Percentiles rank a stretch among this genome's conserved stretches.
These are phyloP conservation scores for Elsinoe batatas DNA, from an alignment of 2,329 filamentous ascomycete species.

Conservation along the genomic window DNA sequence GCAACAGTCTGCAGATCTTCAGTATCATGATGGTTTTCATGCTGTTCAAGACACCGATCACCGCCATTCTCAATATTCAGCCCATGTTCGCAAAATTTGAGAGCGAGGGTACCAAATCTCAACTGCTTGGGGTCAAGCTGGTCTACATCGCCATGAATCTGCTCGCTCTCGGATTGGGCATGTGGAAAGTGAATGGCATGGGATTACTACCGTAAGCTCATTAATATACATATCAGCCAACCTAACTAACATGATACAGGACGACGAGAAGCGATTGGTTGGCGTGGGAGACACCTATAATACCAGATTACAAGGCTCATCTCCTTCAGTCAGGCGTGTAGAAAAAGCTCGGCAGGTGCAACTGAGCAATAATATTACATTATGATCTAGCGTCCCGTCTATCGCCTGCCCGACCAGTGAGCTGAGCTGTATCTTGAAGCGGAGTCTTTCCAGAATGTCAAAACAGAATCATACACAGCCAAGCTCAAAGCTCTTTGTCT, in stretches of 20 bases:
- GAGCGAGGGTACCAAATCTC: conserved; percentile 61
- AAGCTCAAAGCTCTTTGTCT: conserved; percentile 31
- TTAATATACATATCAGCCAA: not conserved
- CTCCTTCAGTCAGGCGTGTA: conserved; percentile 19
- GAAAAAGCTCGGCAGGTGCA: not conserved
- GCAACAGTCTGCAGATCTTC: conserved; percentile 96
- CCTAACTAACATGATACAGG: conserved; percentile 36
- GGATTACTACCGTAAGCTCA: conserved; percentile 72
- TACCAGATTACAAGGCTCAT: conserved; percentile 53
- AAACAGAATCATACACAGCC: not conserved
- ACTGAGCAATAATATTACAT: not conserved
- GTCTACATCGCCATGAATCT: conserved; percentile 84
- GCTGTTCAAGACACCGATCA: conserved; percentile 92
- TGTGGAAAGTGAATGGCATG: conserved; percentile 98
- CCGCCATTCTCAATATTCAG: conserved; percentile 73
- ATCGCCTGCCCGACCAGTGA: not conserved
- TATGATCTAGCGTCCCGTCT: not conserved
- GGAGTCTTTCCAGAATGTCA: not conserved
- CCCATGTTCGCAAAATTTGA: conserved; percentile 87
- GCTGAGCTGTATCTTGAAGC: not conserved
- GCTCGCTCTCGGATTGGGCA: conserved; percentile 68
- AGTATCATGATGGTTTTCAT: conserved; percentile 99
- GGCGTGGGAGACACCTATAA: conserved; percentile 77
- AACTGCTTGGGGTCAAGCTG: conserved; percentile 73
- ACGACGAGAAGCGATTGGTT: conserved; percentile 97